phyloP scores from a whole-genome alignment of 495 filamentous ascomycete species.

The Filosporella fistucella region DNA sequence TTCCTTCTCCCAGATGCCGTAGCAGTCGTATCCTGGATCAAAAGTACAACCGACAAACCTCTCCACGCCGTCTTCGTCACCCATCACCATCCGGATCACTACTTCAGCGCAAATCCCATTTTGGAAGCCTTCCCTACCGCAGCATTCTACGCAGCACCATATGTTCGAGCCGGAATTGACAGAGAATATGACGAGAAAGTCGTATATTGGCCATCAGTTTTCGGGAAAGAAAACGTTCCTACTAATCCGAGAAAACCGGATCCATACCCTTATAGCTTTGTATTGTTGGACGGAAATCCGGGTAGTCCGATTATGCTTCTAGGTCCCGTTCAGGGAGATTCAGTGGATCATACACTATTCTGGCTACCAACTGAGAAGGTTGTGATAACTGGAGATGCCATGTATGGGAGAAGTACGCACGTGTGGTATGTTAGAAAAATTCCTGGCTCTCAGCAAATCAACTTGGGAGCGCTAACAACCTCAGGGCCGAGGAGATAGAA shows the following conservation, averaged over 20 bases:
- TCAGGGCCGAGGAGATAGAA: conserved; percentile 29
- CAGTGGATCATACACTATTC: conserved; percentile 26
- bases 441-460: too few species aligned
- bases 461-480: too few species aligned
- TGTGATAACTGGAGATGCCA: conserved; percentile 22
- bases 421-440: too few species aligned
- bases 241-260: conserved; percentile 23
- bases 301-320: conserved; percentile 18
- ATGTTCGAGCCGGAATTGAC: conserved; percentile 28
- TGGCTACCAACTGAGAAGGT: conserved; percentile 20
- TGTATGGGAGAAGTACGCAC: conserved; percentile 25
- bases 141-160: conserved; percentile 26
- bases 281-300: conserved; percentile 22
- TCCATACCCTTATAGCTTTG: conserved; percentile 23
- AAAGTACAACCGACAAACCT: conserved; percentile 10
- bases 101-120: conserved; percentile 28
- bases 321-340: conserved; percentile 22
- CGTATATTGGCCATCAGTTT: conserved; percentile 27
- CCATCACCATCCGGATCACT: conserved; percentile 33
- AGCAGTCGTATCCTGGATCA: conserved; percentile 1
- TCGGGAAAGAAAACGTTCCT: conserved; percentile 7
- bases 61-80: conserved; percentile 29
- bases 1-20: not conserved
- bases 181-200: conserved; percentile 30
- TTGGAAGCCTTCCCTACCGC: conserved; percentile 26